Percentiles rank a stretch among this genome's conserved stretches.
Conservation (phyloP, 176 grass and related monocot genomes). For the Ensete glaucum region DNA sequence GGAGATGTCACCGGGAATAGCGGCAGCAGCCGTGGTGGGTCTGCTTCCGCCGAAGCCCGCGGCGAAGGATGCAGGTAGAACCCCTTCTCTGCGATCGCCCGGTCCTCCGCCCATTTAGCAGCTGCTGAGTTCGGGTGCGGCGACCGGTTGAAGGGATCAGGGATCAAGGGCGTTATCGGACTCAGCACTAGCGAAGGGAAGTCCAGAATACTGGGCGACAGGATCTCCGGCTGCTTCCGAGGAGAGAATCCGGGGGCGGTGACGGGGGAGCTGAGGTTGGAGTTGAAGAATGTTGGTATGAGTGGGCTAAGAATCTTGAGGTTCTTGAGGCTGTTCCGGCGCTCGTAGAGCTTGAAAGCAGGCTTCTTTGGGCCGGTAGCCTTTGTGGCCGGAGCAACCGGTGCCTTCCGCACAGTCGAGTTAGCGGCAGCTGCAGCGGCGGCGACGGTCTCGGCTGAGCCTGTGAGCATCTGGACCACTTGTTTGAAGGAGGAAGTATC, state of each 20-base stretch:
- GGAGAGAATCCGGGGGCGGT: constrained; percentile 31
- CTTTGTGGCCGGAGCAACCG: neutral
- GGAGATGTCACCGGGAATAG: constrained; percentile 70
- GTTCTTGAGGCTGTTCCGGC: constrained; percentile 53
- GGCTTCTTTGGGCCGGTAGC: constrained; percentile 46
- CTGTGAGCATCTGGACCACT: constrained; percentile 11
- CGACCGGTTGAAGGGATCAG: constrained; percentile 22
- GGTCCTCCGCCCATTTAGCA: constrained; percentile 58
- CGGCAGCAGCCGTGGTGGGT: constrained; percentile 54
- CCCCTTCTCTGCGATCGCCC: constrained; percentile 4
- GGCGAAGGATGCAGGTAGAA: constrained; percentile 88
- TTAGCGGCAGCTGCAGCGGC: neutral
- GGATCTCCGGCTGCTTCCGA: constrained; percentile 29
- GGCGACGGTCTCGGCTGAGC: constrained; percentile 30
- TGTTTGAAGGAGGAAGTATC: constrained; percentile 11
- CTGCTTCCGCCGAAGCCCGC: constrained; percentile 32
- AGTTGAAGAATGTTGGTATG: constrained; percentile 21
- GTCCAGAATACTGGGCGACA: constrained; percentile 63
- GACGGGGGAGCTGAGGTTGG: constrained; percentile 4
- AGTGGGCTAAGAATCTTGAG: constrained; percentile 66
- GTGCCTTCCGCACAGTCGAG: constrained; percentile 14
- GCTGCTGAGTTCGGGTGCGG: constrained; percentile 48
- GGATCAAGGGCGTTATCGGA: constrained; percentile 57
- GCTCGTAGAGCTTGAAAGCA: constrained; percentile 71
- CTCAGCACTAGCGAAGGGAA: constrained; percentile 63